Percentiles rank a stretch among this genome's conserved stretches.
Evolutionary conservation across 192 early-diverging fungal species (phyloP).

Genomic region (Coemansia sp.): DNA sequence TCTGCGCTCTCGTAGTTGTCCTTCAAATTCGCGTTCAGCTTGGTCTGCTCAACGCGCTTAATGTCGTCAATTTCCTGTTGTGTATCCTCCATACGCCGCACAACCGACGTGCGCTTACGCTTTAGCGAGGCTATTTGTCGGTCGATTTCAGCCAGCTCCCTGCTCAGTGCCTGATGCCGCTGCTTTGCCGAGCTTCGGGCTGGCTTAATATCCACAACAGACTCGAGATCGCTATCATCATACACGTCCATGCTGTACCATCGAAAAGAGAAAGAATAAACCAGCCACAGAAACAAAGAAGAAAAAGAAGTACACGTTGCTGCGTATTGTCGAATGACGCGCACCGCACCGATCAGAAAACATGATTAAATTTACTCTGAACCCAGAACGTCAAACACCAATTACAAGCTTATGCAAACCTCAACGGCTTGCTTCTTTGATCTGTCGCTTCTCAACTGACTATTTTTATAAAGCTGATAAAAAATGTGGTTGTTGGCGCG

Average conservation of each 20-base stretch:
- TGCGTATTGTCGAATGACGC: not conserved
- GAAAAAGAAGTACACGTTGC: not conserved
- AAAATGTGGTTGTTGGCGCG: constrained; percentile 5
- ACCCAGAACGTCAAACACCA: no score
- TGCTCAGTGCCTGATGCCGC: constrained; percentile 9
- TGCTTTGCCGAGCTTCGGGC: not conserved
- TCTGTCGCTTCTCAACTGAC: not conserved
- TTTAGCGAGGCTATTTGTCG: constrained; percentile 22
- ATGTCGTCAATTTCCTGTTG: constrained; percentile 23
- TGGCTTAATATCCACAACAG: not conserved
- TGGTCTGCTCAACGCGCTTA: constrained; percentile 11
- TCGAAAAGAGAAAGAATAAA: not conserved
- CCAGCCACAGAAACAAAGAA: not conserved
- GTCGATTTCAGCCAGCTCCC: constrained; percentile 27
- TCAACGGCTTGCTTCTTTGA: not conserved
- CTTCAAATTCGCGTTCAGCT: constrained; percentile 22
- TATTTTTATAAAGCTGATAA: not conserved
- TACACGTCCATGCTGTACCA: not conserved
- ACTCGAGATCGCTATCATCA: constrained; percentile 1
- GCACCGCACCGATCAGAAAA: not conserved
- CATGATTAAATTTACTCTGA: not conserved
- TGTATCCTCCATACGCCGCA: constrained; percentile 9
- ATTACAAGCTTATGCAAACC: not conserved
- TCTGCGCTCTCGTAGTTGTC: constrained; percentile 30
- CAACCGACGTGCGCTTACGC: constrained; percentile 12